Percentiles rank a stretch among this genome's conserved stretches.
phyloP scores from a whole-genome alignment of 768 basidiomycete species.

The Scleroderma bovista region DNA sequence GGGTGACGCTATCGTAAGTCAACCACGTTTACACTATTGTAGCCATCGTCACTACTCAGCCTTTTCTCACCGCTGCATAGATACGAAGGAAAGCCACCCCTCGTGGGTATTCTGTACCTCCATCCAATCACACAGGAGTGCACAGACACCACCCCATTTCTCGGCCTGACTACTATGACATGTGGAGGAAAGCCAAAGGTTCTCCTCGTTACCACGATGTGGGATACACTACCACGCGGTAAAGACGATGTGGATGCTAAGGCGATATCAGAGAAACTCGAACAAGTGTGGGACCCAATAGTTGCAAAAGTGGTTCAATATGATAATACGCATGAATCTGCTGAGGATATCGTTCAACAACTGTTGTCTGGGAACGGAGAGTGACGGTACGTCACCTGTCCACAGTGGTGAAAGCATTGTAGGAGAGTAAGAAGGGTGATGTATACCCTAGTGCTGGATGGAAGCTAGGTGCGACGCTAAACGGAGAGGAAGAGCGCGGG shows the following conservation, averaged over 20 bases:
- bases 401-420: too few species aligned
- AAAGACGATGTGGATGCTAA: background rate
- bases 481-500: constrained; percentile 43
- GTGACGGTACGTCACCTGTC: too few species aligned
- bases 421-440: too few species aligned
- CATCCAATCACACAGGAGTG: background rate
- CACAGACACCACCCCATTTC: background rate
- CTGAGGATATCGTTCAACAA: too few species aligned
- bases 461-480: constrained; percentile 28
- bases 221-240: background rate
- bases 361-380: too few species aligned
- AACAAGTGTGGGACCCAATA: background rate
- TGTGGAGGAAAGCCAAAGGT: background rate
- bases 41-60: background rate
- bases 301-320: background rate
- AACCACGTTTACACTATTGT: background rate
- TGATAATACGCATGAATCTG: background rate
- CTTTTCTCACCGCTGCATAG: background rate
- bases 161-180: background rate
- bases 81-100: background rate
- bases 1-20: background rate
- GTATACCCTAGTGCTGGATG: too few species aligned
- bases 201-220: background rate
- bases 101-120: background rate
- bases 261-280: background rate